A percentile compares a stretch with the other conserved stretches of the same genome.
Evolutionary conservation across 108 stramenopile species (phyloP).

Genomic region (Stephanodiscus minutulus): DNA sequence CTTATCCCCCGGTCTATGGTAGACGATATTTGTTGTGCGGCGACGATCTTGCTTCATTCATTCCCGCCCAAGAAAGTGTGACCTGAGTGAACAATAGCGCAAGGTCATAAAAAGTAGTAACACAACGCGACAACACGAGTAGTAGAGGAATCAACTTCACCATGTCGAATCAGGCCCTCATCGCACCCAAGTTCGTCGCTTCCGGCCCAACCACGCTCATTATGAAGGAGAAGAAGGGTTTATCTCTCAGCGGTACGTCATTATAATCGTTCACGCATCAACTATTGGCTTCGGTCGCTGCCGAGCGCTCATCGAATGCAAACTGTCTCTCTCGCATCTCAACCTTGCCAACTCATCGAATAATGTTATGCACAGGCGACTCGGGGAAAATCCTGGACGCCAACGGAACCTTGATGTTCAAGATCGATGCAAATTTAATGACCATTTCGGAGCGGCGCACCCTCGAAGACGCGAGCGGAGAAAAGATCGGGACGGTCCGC

Average conservation of each 20-base stretch:
- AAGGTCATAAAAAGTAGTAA: too few relatives aligned
- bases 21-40: too few relatives aligned
- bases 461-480: conserved; percentile 3
- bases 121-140: too few relatives aligned
- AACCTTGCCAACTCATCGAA: neutral
- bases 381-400: conserved; percentile 14
- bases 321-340: neutral
- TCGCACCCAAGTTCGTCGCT: conserved; percentile 8
- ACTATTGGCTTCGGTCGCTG: neutral
- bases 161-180: conserved; percentile 20
- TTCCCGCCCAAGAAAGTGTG: too few relatives aligned
- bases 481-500: conserved; percentile 5
- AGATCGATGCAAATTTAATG: conserved; percentile 10
- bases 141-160: neutral
- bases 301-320: neutral
- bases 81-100: too few relatives aligned
- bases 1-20: too few relatives aligned
- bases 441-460: conserved; percentile 18
- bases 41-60: too few relatives aligned
- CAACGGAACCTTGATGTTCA: conserved; percentile 17
- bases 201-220: conserved; percentile 16
- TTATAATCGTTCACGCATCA: neutral
- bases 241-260: neutral
- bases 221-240: conserved; percentile 14
- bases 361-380: conserved; percentile 1